Conservation (phyloP, 495 filamentous ascomycete genomes). For the Aspergillus indologenus region DNA sequence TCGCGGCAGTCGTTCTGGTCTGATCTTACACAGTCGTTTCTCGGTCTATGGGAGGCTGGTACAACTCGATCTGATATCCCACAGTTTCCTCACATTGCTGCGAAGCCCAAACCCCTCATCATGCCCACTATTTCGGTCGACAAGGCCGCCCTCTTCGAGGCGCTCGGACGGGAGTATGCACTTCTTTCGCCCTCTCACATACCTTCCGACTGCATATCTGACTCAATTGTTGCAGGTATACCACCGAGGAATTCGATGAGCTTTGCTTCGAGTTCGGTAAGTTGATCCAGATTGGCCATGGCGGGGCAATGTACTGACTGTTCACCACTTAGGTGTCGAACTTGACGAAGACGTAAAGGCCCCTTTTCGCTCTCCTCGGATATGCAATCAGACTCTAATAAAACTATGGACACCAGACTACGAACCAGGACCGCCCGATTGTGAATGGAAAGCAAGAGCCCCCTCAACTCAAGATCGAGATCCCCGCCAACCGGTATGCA, state of each 20-base stretch:
- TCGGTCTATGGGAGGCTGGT: conserved; percentile 6
- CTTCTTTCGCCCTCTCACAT: conserved; percentile 2
- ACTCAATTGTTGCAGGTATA: conserved; percentile 57
- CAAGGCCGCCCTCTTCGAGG: conserved; percentile 92
- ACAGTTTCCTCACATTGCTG: conserved; percentile 13
- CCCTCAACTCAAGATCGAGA: conserved; percentile 95
- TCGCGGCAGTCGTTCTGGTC: not conserved
- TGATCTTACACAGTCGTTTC: not conserved
- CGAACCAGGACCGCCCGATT: conserved; percentile 67
- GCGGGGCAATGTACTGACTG: conserved; percentile 38
- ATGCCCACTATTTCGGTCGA: conserved; percentile 91
- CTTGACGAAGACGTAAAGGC: conserved; percentile 81
- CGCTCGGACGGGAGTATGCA: conserved; percentile 79
- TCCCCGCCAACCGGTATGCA: conserved; percentile 82
- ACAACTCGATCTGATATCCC: not conserved
- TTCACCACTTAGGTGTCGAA: conserved; percentile 66
- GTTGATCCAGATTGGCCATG: conserved; percentile 20
- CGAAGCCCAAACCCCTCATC: conserved; percentile 31
- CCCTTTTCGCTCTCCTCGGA: not conserved
- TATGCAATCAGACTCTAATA: conserved; percentile 11
- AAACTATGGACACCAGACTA: conserved; percentile 57
- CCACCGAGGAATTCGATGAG: conserved; percentile 90
- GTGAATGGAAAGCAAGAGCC: conserved; percentile 78
- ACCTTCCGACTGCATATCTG: not conserved
- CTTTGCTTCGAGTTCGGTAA: conserved; percentile 96